Evolutionary conservation across 495 filamentous ascomycete genomes (phyloP).

Genomic region (Patellaria atrata): DNA sequence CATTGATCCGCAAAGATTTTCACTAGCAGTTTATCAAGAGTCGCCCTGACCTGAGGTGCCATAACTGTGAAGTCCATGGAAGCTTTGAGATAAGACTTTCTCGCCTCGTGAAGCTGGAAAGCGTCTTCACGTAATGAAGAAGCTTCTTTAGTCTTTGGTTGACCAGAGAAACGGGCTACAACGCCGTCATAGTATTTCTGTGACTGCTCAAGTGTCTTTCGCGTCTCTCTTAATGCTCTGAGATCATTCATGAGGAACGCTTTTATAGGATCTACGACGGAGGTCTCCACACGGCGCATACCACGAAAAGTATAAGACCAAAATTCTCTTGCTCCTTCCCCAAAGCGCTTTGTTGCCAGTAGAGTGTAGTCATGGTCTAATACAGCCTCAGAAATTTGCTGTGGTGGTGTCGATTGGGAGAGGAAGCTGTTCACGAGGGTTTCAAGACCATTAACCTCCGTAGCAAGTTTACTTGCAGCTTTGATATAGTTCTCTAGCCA

Average conservation of each 20-base stretch:
- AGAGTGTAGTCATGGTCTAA: constrained; percentile 93
- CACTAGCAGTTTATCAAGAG: constrained; percentile 75
- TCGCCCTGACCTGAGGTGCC: constrained; percentile 65
- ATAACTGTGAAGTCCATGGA: constrained; percentile 86
- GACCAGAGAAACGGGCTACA: constrained; percentile 61
- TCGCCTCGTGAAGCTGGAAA: constrained; percentile 87
- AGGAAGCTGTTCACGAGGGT: constrained; percentile 59
- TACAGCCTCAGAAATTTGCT: constrained; percentile 57
- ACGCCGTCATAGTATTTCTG: constrained; percentile 74
- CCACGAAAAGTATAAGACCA: constrained; percentile 62
- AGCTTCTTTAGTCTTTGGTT: constrained; percentile 86
- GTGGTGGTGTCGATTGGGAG: constrained; percentile 51
- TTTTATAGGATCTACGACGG: constrained; percentile 68
- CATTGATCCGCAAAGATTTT: constrained; percentile 73
- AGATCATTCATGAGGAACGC: constrained; percentile 61
- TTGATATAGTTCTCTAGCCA: constrained; percentile 84
- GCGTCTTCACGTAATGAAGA: constrained; percentile 86
- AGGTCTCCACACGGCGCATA: constrained; percentile 57
- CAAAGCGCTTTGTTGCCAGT: constrained; percentile 67
- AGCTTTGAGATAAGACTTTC: constrained; percentile 78
- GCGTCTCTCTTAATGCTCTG: constrained; percentile 56
- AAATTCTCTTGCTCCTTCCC: constrained; percentile 71
- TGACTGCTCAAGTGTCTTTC: constrained; percentile 56
- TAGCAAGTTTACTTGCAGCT: constrained; percentile 58
- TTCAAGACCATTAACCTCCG: constrained; percentile 59